Evolutionary conservation across 495 filamentous ascomycete species (phyloP), one percentile per base, ranked within the genome.

Genomic region (Amniculicola lignicola): DNA sequence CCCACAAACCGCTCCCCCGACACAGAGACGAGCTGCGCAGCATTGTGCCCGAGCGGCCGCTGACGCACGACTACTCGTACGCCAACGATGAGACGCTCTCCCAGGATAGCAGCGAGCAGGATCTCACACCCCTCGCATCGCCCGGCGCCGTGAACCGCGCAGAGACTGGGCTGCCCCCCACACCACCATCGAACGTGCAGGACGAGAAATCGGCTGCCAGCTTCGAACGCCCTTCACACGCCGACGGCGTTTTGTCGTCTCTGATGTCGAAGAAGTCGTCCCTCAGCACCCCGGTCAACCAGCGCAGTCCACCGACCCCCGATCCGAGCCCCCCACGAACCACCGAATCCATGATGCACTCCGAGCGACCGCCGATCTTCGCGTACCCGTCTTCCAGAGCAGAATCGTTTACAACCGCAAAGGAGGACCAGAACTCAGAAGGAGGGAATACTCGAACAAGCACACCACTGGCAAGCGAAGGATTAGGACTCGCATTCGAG

Each of bases 401-500:
- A 22, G 69, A 71, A 23, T 70, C 67, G 1, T 71, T 71, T 61
- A 62, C 55, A 38, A 72, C 70, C 2, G 70, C 70, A 5, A 62
- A 60, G 28, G 70, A 72, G 50, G 51, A 69, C 27, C 63, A 61
- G 35, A 57, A 54, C 4, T 50, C 59, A 2, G 48, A 62, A 9
- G 56, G 38, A 23, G 53, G 49, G 12, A 57, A 55, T 40, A 51
- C 59, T 29, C 67, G 62, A 29, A 35, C 51, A 4, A 57, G 61
- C 25, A 56, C 64, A 2, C 57, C 67, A 0, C 42, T 56, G 38
- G 65, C 49, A 27, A 54, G 63, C 24, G 35, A 37, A 1, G 60
- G 60, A 14, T 41, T 64, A 12, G 61, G 59, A 25, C 19, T 63
- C 18, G 59, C 48, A 14, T 63, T 63, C 38, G 55, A 60, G 27